A percentile compares a stretch with the other conserved stretches of the same genome.
Evolutionary conservation across 169 alveolate genomes (phyloP).

Genomic region (Eimeria maxima): DNA sequence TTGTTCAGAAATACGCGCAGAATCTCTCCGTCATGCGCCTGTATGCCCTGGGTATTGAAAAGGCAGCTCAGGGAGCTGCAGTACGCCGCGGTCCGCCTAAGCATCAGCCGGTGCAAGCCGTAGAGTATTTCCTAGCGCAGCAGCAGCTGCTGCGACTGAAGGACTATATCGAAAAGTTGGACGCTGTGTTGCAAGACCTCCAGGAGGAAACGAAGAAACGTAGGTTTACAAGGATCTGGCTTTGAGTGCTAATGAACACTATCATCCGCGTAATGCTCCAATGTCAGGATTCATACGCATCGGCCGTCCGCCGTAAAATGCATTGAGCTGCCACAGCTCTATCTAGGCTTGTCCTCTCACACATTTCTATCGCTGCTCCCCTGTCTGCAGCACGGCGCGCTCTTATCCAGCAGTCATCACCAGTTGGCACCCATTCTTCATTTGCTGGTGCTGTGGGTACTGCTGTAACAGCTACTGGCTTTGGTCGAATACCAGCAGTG

Average conservation of each 20-base stretch:
- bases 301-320: neutral
- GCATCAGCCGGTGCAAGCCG: neutral
- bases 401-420: constrained; percentile 1
- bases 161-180: constrained; percentile 18
- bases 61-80: constrained; percentile 17
- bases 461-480: constrained; percentile 3
- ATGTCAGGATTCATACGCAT: neutral
- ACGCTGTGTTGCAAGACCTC: constrained; percentile 35
- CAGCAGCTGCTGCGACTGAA: constrained; percentile 52
- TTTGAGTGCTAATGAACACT: neutral
- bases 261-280: neutral
- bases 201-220: constrained; percentile 37
- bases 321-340: neutral
- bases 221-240: neutral
- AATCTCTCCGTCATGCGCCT: constrained; percentile 22
- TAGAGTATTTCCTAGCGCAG: constrained; percentile 40
- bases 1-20: constrained; percentile 38
- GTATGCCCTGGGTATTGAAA: constrained; percentile 34
- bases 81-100: neutral
- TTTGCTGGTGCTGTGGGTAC: constrained; percentile 13
- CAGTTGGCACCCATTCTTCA: neutral
- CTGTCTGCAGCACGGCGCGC: constrained; percentile 38
- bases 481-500: neutral
- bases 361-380: neutral
- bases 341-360: neutral